These are phyloP conservation scores for Microstroma glucosiphilum DNA, from an alignment of 1,284 basidiomycete genomes.

Conservation along the genomic window DNA sequence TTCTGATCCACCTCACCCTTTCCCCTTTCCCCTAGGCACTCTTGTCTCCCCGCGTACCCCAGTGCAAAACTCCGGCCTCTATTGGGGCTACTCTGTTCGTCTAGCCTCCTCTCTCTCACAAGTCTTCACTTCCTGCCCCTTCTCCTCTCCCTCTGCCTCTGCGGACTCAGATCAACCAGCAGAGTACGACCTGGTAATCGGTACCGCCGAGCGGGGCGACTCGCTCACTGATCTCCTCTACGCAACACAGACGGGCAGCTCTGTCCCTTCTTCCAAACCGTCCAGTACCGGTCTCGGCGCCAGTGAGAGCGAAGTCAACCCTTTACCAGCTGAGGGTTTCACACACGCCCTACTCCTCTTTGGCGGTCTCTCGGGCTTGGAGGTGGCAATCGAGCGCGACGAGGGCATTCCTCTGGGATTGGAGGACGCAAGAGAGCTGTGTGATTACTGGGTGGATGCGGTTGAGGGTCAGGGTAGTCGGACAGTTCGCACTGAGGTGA, in stretches of 20 bases:
- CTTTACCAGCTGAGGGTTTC: constrained; percentile 14
- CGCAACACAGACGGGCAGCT: constrained; percentile 11
- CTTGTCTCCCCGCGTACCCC: constrained; percentile 45
- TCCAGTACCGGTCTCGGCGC: neutral
- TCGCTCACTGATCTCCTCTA: constrained; percentile 21
- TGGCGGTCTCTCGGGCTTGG: constrained; percentile 45
- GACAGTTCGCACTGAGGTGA: constrained; percentile 44
- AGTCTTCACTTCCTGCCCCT: constrained; percentile 27
- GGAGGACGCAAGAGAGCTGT: constrained; percentile 39
- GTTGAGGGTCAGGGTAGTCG: constrained; percentile 43
- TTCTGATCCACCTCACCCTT: neutral
- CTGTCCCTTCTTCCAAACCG: constrained; percentile 12
- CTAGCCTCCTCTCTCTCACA: constrained; percentile 27
- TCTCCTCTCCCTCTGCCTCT: neutral
- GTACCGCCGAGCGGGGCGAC: constrained; percentile 45
- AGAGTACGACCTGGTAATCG: constrained; percentile 47
- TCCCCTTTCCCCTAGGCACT: neutral
- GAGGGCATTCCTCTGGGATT: constrained; percentile 30
- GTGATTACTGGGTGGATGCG: constrained; percentile 49
- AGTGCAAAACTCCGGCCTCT: constrained; percentile 32
- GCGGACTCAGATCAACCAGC: neutral
- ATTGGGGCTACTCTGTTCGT: constrained; percentile 49
- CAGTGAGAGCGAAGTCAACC: constrained; percentile 1
- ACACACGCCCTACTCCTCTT: constrained; percentile 42
- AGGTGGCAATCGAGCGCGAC: constrained; percentile 43